Evolutionary conservation across 179 eudicot genomes (phyloP).

Genomic region (Patellifolia procumbens): DNA sequence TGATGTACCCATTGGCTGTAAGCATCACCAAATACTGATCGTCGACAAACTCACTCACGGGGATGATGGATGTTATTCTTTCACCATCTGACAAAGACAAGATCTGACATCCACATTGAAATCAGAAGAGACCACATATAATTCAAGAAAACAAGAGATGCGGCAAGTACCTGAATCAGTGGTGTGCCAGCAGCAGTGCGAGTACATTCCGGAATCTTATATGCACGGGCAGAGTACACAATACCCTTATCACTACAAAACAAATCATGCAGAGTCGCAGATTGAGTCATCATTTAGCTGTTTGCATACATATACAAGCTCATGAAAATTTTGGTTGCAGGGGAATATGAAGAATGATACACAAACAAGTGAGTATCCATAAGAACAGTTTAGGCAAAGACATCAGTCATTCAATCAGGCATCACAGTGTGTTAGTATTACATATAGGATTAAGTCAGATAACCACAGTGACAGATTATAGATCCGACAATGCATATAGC

Average conservation of each 20-base stretch:
- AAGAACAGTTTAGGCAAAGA: not conserved
- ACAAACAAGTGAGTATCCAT: not conserved
- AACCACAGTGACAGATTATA: no score
- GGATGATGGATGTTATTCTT: slow-evolving; percentile 89
- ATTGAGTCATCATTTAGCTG: slow-evolving; percentile 30
- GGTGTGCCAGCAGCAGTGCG: slow-evolving; percentile 97
- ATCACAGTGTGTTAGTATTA: no score
- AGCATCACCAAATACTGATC: slow-evolving; percentile 91
- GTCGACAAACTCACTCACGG: slow-evolving; percentile 78
- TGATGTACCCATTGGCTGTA: slow-evolving; percentile 85
- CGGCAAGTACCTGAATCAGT: slow-evolving; percentile 58
- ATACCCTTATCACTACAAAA: slow-evolving; percentile 69
- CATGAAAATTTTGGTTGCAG: slow-evolving; percentile 7
- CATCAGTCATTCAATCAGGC: no score
- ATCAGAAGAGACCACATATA: slow-evolving; percentile 29
- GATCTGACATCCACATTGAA: slow-evolving; percentile 51
- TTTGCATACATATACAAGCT: not conserved
- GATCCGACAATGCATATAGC: no score
- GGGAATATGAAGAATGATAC: not conserved
- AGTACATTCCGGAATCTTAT: slow-evolving; percentile 90
- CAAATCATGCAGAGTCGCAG: slow-evolving; percentile 23
- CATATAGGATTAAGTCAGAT: no score
- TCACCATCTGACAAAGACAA: slow-evolving; percentile 88
- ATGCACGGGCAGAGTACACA: slow-evolving; percentile 88
- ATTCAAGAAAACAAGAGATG: not conserved